These are phyloP conservation scores for Erodium maritimum DNA, from an alignment of 345 rosid genomes.

Conservation along the genomic window DNA sequence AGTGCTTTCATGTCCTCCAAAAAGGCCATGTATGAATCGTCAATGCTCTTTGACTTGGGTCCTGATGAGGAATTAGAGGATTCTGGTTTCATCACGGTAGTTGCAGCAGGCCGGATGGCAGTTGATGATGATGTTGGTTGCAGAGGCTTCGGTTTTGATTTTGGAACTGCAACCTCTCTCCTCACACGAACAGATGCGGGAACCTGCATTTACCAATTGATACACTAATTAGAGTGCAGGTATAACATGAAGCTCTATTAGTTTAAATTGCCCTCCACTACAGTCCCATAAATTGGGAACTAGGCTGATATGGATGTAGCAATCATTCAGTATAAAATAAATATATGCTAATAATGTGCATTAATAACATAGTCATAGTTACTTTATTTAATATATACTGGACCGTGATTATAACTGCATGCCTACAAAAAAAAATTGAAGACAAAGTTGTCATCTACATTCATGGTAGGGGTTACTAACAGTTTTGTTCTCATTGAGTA, in stretches of 20 bases:
- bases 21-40: slow-evolving; percentile 79
- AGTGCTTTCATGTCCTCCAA: slow-evolving; percentile 98
- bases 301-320: not conserved
- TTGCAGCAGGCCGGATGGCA: slow-evolving; percentile 30
- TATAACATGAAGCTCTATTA: not conserved
- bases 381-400: no score
- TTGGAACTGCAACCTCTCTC: slow-evolving; percentile 58
- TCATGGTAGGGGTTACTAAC: no score
- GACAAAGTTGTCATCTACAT: no score
- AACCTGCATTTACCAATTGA: slow-evolving; percentile 32
- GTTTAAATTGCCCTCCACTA: not conserved
- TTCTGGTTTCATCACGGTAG: slow-evolving; percentile 36
- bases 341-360: not conserved
- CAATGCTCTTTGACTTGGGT: slow-evolving; percentile 61
- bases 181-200: slow-evolving; percentile 96
- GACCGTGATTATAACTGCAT: no score
- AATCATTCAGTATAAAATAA: no score
- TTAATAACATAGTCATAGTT: no score
- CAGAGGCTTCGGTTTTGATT: slow-evolving; percentile 59
- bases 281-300: no score
- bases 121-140: slow-evolving; percentile 15
- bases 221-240: not conserved
- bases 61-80: slow-evolving; percentile 27
- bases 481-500: not conserved
- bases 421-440: no score